Base-by-base conservation (phyloP, 164 flowering plant genomes). In the Vitis amurensis region DNA sequence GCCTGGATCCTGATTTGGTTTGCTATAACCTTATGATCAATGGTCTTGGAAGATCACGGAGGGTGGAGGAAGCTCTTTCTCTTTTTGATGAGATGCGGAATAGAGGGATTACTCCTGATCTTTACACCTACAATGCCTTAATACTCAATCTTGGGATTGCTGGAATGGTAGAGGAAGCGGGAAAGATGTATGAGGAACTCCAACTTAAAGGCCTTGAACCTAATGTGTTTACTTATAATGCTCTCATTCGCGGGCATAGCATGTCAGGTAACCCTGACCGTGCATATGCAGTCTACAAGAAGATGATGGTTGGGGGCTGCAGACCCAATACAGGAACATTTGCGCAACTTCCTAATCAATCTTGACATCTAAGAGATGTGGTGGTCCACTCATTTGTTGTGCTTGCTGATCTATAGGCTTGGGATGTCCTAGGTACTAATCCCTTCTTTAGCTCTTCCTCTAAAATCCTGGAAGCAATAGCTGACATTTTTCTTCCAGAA, bases 251-350 rank as follows among this genome's bases (percentile, higher is more conserved):
- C 68, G 97, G 86, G 52, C 84, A 90, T 69, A 86, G 88, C 66
- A 63, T 78, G 62, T 87, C 96, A 0, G 96, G 90, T 13, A 74
- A 93, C 69, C 68, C 86, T 29, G 94, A 93, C 11, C 63, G 58
- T 68, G 98, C 99, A 37, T 95, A 88, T 75, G 87, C 87, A 53
- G 83, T 90, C 14, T 95, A 89, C 78, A 77, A 87, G 82, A 86
- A 81, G 79, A 95, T 93, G 97, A 84, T 91, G 90, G 78, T 75
- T 52, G 93, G 86, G 37, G 98, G 96, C 14, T 93, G 91, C 87
- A 88, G 75, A 74, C 97, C 99, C 27, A 93, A 93, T 72, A 69
- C 68, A 11, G 93, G 85, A 68, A 95, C 99, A 53, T 86, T 87
- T 83, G 91, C 91, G 2, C 93, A 91, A 75, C 96, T 95, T 64